Evolutionary conservation across 768 basidiomycete species (phyloP).

Genomic region (Sporobolomyces pararoseus): DNA sequence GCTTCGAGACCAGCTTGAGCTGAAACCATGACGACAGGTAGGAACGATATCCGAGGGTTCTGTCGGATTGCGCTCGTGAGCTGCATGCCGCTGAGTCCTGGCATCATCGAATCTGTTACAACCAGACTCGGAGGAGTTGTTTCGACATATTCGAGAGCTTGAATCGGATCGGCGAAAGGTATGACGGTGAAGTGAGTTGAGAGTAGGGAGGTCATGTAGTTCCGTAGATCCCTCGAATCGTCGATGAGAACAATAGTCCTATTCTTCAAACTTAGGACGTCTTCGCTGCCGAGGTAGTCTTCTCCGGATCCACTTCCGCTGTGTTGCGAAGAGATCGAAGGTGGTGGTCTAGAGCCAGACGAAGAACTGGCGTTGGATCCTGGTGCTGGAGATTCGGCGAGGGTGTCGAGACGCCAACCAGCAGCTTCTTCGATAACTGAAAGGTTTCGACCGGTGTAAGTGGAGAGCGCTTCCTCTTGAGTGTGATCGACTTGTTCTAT

Average conservation of each 20-base stretch:
- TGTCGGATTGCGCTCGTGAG: conserved; percentile 26
- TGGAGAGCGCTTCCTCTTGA: conserved; percentile 7
- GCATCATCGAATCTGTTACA: conserved; percentile 26
- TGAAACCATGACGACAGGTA: conserved; percentile 38
- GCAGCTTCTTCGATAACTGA: conserved; percentile 33
- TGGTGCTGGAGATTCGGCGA: neutral
- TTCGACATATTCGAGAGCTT: conserved; percentile 32
- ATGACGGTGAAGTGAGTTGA: conserved; percentile 30
- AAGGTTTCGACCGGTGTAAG: conserved; percentile 13
- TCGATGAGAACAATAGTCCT: conserved; percentile 35
- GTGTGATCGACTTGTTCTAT: conserved; percentile 33
- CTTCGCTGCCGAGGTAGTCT: conserved; percentile 22
- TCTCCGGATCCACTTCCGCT: conserved; percentile 19
- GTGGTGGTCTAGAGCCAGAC: neutral
- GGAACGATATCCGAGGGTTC: conserved; percentile 14
- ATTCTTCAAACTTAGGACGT: conserved; percentile 34
- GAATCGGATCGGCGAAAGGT: conserved; percentile 21
- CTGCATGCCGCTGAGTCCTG: conserved; percentile 21
- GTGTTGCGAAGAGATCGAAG: conserved; percentile 14
- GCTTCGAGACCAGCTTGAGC: conserved; percentile 37
- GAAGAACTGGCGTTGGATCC: neutral
- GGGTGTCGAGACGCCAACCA: conserved; percentile 25
- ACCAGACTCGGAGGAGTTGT: conserved; percentile 22
- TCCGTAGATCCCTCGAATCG: conserved; percentile 33
- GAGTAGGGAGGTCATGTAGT: conserved; percentile 30